A percentile compares a stretch with the other conserved stretches of the same genome.
These are phyloP conservation scores for Hyphopichia homilentoma DNA, from an alignment of 805 yeast genomes.

Conservation along the genomic window DNA sequence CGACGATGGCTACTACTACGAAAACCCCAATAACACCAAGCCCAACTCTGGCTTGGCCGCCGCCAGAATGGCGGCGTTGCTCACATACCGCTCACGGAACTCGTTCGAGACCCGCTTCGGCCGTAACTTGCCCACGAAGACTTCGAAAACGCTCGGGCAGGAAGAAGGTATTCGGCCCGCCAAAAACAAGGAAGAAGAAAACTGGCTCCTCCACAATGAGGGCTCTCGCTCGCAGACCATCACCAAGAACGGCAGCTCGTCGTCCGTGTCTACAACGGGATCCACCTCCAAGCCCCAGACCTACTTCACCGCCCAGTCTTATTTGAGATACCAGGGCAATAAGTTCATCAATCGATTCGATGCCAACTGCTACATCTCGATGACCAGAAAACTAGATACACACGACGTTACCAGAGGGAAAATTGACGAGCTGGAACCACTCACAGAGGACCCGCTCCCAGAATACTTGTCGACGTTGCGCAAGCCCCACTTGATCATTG, in stretches of 20 bases:
- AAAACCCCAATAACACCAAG: conserved; percentile 55
- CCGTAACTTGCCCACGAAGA: conserved; percentile 46
- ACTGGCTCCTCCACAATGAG: conserved; percentile 85
- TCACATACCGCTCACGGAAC: conserved; percentile 89
- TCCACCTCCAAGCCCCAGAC: conserved; percentile 42
- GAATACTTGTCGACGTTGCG: conserved; percentile 55
- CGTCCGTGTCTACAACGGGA: conserved; percentile 18
- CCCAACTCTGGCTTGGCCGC: conserved; percentile 89
- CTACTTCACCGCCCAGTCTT: conserved; percentile 92
- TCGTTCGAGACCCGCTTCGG: conserved; percentile 91
- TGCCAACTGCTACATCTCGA: conserved; percentile 94
- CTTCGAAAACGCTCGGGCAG: conserved; percentile 5
- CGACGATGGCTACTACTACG: conserved; percentile 79
- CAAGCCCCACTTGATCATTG: conserved; percentile 82
- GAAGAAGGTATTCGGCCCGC: conserved; percentile 35
- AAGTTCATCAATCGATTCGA: conserved; percentile 89
- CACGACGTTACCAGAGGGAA: conserved; percentile 89
- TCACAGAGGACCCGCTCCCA: conserved; percentile 30
- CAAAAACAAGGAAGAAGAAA: conserved; percentile 57
- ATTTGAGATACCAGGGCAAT: conserved; percentile 88
- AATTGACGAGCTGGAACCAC: conserved; percentile 38
- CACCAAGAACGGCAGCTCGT: conserved; percentile 5
- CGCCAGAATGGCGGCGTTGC: conserved; percentile 94
- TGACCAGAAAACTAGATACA: conserved; percentile 90
- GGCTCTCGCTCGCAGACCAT: conserved; percentile 46